A percentile compares a stretch with the other conserved stretches of the same genome.
phyloP scores from a whole-genome alignment of 2,329 filamentous ascomycete species.

The Phyllosticta paracitricarpa region DNA sequence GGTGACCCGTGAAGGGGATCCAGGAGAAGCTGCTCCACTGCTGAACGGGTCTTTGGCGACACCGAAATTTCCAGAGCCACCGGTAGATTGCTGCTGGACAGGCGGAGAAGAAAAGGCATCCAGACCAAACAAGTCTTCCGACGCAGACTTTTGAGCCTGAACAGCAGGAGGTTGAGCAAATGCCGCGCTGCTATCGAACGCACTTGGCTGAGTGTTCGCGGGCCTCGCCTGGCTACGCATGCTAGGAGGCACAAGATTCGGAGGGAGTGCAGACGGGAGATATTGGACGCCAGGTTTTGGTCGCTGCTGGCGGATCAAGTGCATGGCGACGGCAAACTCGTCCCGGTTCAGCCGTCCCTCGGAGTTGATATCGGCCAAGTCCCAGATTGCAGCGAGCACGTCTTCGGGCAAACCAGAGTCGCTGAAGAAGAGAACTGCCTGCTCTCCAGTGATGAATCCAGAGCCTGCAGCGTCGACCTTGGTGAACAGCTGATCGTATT shows the following conservation, averaged over 20 bases:
- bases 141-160: constrained; percentile 58
- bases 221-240: constrained; percentile 50
- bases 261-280: constrained; percentile 67
- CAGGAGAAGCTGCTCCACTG: constrained; percentile 40
- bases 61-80: constrained; percentile 47
- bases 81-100: constrained; percentile 54
- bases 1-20: constrained; percentile 39
- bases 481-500: constrained; percentile 79
- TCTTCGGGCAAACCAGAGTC: constrained; percentile 86
- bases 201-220: background rate
- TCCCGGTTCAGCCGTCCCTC: constrained; percentile 77
- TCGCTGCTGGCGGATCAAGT: constrained; percentile 83
- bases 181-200: constrained; percentile 36
- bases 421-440: constrained; percentile 88
- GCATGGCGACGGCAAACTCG: constrained; percentile 96
- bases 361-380: constrained; percentile 87
- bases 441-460: constrained; percentile 84
- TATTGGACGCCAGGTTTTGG: constrained; percentile 53
- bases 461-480: constrained; percentile 70
- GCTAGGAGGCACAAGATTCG: constrained; percentile 75
- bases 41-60: constrained; percentile 54
- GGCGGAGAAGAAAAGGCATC: constrained; percentile 55
- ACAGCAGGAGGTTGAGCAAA: constrained; percentile 39
- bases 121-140: constrained; percentile 89
- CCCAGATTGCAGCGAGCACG: constrained; percentile 88